Percentiles rank a stretch among this genome's conserved stretches.
Evolutionary conservation across 345 rosid genomes (phyloP).

Genomic region (Salix purpurea): DNA sequence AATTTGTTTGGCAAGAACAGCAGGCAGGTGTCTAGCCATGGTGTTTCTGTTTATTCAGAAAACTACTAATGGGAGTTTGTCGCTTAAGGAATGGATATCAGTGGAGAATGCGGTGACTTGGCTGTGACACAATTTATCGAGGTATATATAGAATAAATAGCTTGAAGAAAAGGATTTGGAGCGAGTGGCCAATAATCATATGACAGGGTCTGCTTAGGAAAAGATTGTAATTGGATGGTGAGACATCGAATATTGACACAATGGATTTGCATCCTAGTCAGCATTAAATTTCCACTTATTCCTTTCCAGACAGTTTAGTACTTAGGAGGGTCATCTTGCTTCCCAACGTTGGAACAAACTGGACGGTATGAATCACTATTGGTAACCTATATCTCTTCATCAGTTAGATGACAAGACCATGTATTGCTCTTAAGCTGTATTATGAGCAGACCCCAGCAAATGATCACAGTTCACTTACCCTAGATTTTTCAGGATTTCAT

Average conservation of each 20-base stretch:
- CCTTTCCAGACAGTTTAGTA: not conserved
- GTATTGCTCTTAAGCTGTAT: not conserved
- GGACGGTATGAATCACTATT: not conserved
- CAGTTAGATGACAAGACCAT: constrained; percentile 6
- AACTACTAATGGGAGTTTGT: not conserved
- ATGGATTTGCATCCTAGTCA: not conserved
- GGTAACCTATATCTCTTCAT: not conserved
- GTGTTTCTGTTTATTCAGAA: not conserved
- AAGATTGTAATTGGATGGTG: not conserved
- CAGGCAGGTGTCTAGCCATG: not conserved
- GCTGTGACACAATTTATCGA: not conserved
- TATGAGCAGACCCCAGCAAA: not conserved
- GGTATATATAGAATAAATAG: not conserved
- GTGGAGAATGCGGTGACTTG: not conserved
- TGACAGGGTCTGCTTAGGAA: not conserved
- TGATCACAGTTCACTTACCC: not conserved
- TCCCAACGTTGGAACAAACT: not conserved
- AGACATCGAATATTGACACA: not conserved
- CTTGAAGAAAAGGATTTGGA: not conserved
- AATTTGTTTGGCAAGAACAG: constrained; percentile 10
- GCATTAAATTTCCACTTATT: not conserved
- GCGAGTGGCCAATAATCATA: not conserved
- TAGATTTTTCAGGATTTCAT: not conserved
- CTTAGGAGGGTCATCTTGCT: not conserved
- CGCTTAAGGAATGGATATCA: not conserved